A percentile compares a stretch with the other conserved stretches of the same genome.
Evolutionary conservation across 2,329 filamentous ascomycete species (phyloP).

Genomic region (Aspergillus uvarum): DNA sequence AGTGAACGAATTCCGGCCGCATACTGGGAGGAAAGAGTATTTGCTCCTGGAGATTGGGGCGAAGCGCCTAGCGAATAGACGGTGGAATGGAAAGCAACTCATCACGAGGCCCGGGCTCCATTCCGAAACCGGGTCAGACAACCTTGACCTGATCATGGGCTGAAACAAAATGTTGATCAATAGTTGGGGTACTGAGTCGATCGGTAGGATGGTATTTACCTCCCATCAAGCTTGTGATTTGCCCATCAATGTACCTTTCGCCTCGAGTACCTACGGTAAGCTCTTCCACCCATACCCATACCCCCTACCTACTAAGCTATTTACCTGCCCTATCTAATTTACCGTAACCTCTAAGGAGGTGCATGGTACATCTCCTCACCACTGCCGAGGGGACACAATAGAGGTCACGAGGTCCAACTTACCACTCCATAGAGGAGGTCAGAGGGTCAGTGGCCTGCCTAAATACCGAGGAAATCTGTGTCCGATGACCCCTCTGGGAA

Average conservation of each 20-base stretch:
- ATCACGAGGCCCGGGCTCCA: conserved; percentile 7
- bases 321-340: no score
- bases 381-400: not conserved
- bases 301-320: no score
- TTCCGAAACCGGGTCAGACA: conserved; percentile 5
- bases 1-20: no score
- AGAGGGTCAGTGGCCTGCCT: not conserved
- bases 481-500: not conserved
- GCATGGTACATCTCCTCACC: not conserved
- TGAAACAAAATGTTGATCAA: conserved; percentile 2
- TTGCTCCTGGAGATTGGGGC: not conserved
- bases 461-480: not conserved
- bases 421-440: not conserved
- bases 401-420: not conserved
- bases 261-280: no score
- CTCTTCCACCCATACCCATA: no score
- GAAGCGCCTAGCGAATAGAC: not conserved
- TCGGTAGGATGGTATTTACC: no score
- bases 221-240: not conserved
- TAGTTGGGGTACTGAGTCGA: not conserved
- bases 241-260: not conserved
- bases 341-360: not conserved
- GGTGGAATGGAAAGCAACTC: conserved; percentile 1
- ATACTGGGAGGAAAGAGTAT: no score
- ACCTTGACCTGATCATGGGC: not conserved